A percentile compares a stretch with the other conserved stretches of the same genome.
Evolutionary conservation across 2,329 filamentous ascomycete species (phyloP).

Genomic region (Aspergillus nomiae): DNA sequence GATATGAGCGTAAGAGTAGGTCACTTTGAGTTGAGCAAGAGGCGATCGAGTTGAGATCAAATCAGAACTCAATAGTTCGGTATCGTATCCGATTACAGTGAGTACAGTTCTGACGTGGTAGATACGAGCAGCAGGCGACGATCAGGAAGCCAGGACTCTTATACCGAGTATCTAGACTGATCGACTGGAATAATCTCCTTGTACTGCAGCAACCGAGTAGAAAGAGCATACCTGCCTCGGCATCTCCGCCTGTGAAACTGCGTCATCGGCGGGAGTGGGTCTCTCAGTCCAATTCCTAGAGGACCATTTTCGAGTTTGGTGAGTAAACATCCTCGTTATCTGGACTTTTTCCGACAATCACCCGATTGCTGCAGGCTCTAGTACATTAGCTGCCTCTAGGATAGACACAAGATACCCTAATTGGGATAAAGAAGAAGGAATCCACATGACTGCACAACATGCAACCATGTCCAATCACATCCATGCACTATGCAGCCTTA

Average conservation of each 20-base stretch:
- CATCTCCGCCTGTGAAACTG: constrained; percentile 5
- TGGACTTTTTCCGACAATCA: neutral
- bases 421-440: neutral
- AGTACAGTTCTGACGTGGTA: neutral
- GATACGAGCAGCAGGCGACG: neutral
- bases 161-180: neutral
- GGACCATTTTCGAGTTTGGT: neutral
- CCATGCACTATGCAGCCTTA: neutral
- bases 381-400: neutral
- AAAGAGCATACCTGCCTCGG: constrained; percentile 3
- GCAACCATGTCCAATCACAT: neutral
- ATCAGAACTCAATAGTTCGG: neutral
- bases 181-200: neutral
- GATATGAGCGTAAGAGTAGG: neutral
- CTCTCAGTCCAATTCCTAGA: neutral
- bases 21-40: neutral
- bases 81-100: neutral
- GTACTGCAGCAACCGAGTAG: neutral
- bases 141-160: neutral
- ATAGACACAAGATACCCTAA: neutral
- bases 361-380: neutral
- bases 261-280: constrained; percentile 6
- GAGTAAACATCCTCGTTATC: neutral
- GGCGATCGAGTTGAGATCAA: neutral
- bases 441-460: neutral